Percentiles rank a stretch among this genome's conserved stretches.
Evolutionary conservation across 169 alveolate species (phyloP).

Genomic region (Cryptosporidium sp.): DNA sequence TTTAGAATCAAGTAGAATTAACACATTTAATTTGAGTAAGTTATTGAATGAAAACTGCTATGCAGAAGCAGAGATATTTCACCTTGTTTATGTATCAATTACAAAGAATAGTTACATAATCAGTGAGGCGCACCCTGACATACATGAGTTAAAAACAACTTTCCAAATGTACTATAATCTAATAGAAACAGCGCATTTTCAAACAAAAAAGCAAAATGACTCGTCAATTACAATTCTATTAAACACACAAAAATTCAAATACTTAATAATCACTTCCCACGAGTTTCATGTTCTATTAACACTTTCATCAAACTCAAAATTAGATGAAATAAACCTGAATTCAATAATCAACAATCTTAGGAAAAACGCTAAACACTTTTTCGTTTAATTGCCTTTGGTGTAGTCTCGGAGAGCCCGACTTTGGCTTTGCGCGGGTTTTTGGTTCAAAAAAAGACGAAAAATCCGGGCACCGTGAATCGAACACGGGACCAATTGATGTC

Average conservation of each 20-base stretch:
- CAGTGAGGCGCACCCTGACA: conserved; percentile 32
- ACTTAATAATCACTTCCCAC: neutral
- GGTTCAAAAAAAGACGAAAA: neutral
- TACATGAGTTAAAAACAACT: neutral
- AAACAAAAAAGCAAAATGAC: conserved; percentile 10
- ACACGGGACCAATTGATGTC: conserved; percentile 78
- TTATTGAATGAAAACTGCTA: neutral
- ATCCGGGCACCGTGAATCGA: conserved; percentile 78
- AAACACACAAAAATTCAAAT: conserved; percentile 12
- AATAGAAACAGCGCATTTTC: conserved; percentile 45
- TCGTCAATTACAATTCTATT: neutral
- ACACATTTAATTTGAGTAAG: neutral
- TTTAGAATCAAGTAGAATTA: neutral
- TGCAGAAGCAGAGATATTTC: conserved; percentile 12
- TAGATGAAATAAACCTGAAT: neutral
- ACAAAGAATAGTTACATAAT: conserved; percentile 16
- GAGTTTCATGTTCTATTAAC: conserved; percentile 43
- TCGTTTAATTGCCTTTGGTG: neutral
- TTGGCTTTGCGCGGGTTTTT: too few species aligned
- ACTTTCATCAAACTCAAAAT: neutral
- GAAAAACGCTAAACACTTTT: neutral
- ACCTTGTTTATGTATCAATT: conserved; percentile 22
- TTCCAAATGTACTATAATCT: conserved; percentile 39
- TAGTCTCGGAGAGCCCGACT: too few species aligned
- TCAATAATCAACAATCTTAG: conserved; percentile 3